Conservation (phyloP, 371 early-diverging fungal genomes). For the Mucor mucedo region DNA sequence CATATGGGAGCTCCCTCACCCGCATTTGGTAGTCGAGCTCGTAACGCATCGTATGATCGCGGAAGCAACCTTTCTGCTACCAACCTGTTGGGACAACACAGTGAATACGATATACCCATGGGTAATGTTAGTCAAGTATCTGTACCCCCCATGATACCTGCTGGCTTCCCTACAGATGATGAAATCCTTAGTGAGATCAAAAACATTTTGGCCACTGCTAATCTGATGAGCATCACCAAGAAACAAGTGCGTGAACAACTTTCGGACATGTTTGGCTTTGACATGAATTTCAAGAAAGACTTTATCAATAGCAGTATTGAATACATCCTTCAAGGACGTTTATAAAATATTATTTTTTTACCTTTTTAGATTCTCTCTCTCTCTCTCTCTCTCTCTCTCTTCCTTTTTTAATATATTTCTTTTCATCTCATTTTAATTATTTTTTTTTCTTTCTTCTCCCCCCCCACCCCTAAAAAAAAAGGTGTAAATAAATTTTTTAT, state of each 20-base stretch:
- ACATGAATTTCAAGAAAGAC: slow-evolving; percentile 80
- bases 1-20: slow-evolving; percentile 12
- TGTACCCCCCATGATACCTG: slow-evolving; percentile 30
- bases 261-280: slow-evolving; percentile 73
- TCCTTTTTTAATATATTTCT: too few relatives aligned
- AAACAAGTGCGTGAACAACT: slow-evolving; percentile 86
- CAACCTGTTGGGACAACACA: slow-evolving; percentile 9
- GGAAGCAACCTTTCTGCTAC: slow-evolving; percentile 5
- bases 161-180: slow-evolving; percentile 75
- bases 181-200: slow-evolving; percentile 79
- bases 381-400: too few relatives aligned
- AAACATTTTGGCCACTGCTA: slow-evolving; percentile 75
- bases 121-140: slow-evolving; percentile 28
- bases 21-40: slow-evolving; percentile 3
- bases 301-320: slow-evolving; percentile 89
- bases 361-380: too few relatives aligned
- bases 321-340: slow-evolving; percentile 51
- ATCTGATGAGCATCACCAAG: slow-evolving; percentile 81
- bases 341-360: slow-evolving; percentile 21
- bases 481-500: too few relatives aligned
- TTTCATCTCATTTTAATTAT: too few relatives aligned
- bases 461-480: too few relatives aligned
- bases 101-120: slow-evolving; percentile 25
- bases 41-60: slow-evolving; percentile 14
- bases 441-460: too few relatives aligned